Evolutionary conservation across 2,329 filamentous ascomycete species (phyloP).

Genomic region (Chrysoporthe deuterocubensis): DNA sequence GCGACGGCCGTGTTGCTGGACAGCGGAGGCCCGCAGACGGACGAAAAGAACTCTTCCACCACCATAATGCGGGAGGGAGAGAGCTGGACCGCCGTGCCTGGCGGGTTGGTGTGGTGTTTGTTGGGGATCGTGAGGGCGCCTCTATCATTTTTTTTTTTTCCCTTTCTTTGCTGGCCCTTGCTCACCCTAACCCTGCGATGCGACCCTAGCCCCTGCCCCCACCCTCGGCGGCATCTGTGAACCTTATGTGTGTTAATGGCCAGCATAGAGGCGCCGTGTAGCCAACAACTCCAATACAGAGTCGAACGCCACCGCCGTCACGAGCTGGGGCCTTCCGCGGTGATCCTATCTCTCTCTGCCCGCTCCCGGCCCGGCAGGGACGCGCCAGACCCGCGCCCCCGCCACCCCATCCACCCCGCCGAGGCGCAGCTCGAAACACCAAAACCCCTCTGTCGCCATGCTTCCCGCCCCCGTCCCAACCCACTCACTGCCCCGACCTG

Average conservation of each 20-base stretch:
- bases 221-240: neutral
- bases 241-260: neutral
- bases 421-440: no score
- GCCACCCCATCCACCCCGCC: no score
- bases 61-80: constrained; percentile 48
- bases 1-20: constrained; percentile 65
- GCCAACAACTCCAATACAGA: no score
- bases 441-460: no score
- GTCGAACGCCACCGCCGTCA: no score
- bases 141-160: neutral
- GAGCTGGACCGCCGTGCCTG: neutral
- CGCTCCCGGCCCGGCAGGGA: no score
- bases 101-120: neutral
- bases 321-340: no score
- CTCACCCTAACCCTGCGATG: neutral
- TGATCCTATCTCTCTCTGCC: no score
- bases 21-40: constrained; percentile 60
- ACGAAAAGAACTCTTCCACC: constrained; percentile 63
- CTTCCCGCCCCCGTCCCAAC: no score
- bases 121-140: neutral
- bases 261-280: no score
- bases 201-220: neutral
- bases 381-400: no score
- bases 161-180: neutral
- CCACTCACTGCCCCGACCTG: no score